Conservation (phyloP, 2,329 filamentous ascomycete genomes). For the Fusarium phyllophilum region DNA sequence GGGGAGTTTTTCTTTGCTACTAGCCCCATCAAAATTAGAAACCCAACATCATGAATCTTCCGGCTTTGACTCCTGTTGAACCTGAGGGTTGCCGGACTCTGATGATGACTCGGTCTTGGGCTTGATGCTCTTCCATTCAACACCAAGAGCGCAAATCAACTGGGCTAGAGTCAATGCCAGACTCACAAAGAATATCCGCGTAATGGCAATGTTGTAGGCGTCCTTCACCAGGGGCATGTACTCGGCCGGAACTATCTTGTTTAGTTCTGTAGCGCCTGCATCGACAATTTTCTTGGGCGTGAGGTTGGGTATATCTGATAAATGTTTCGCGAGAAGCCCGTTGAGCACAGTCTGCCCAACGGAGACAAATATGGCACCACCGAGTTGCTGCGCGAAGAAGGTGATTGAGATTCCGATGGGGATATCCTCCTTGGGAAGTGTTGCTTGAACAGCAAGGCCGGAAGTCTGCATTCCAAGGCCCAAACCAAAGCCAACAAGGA, state of each 20-base stretch:
- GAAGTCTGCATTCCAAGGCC: conserved; percentile 69
- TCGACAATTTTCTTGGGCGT: conserved; percentile 55
- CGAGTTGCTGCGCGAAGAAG: conserved; percentile 69
- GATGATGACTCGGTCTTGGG: conserved; percentile 48
- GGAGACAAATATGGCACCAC: conserved; percentile 67
- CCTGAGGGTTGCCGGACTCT: neutral
- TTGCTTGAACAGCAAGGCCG: conserved; percentile 65
- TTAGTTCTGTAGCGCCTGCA: conserved; percentile 69
- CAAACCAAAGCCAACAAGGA: conserved; percentile 67
- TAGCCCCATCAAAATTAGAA: neutral
- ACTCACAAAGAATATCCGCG: conserved; percentile 70
- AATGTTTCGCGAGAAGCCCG: conserved; percentile 54
- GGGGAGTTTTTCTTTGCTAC: neutral
- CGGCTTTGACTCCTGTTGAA: conserved; percentile 4
- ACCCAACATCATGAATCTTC: conserved; percentile 25
- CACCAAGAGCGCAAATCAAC: conserved; percentile 65
- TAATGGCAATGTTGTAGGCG: conserved; percentile 74
- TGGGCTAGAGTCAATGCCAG: conserved; percentile 65
- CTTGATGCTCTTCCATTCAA: conserved; percentile 77
- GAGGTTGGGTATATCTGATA: conserved; percentile 55
- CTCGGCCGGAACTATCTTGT: conserved; percentile 59
- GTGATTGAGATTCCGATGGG: conserved; percentile 65
- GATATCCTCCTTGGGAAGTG: conserved; percentile 62
- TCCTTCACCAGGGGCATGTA: conserved; percentile 64
- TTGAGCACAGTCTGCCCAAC: conserved; percentile 66